phyloP scores from a whole-genome alignment of 169 alveolate species.

The Plasmodium adleri region DNA sequence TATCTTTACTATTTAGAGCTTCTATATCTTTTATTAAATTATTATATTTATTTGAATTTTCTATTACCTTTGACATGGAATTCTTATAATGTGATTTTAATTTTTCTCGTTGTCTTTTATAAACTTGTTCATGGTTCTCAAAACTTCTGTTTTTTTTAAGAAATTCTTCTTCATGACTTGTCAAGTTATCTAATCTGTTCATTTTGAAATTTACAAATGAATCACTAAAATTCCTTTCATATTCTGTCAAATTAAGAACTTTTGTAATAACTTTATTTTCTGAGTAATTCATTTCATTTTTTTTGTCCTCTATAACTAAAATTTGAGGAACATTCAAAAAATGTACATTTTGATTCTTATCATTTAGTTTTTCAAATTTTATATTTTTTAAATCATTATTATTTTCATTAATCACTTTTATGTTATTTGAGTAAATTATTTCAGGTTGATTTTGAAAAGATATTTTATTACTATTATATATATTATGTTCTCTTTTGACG shows the following conservation, averaged over 20 bases:
- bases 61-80: constrained; percentile 11
- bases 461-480: neutral
- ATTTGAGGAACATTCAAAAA: neutral
- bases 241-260: neutral
- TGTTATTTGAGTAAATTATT: constrained; percentile 17
- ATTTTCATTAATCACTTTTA: constrained; percentile 12
- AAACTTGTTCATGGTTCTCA: constrained; percentile 36
- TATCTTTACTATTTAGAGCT: constrained; percentile 11
- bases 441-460: constrained; percentile 1
- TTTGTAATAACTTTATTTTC: too few relatives aligned
- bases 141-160: constrained; percentile 39
- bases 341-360: constrained; percentile 13
- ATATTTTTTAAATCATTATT: neutral
- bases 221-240: constrained; percentile 57
- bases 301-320: neutral
- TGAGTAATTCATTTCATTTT: constrained; percentile 1
- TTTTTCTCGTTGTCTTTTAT: constrained; percentile 62
- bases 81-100: constrained; percentile 41
- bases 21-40: constrained; percentile 16
- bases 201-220: constrained; percentile 31
- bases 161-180: constrained; percentile 9
- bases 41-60: constrained; percentile 9
- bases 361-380: constrained; percentile 2
- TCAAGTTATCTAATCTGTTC: constrained; percentile 1
- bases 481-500: neutral